Conservation (phyloP, 2,329 filamentous ascomycete genomes). For the Aspergillus persii region DNA sequence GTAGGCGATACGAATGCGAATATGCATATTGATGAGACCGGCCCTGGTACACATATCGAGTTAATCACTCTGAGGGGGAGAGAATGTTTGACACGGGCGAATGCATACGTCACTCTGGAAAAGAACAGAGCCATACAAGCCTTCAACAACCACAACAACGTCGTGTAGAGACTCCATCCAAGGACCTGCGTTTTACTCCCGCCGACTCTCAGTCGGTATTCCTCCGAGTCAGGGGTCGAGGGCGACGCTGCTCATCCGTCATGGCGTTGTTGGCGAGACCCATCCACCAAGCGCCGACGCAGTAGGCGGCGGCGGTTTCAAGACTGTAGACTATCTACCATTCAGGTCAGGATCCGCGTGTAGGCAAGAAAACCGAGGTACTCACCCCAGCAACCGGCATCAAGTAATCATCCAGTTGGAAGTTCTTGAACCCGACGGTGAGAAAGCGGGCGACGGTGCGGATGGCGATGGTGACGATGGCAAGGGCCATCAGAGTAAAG, state of each 20-base stretch:
- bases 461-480: slow-evolving; percentile 50
- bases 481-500: slow-evolving; percentile 53
- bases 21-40: slow-evolving; percentile 41
- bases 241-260: slow-evolving; percentile 50
- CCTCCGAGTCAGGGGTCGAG: slow-evolving; percentile 46
- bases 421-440: slow-evolving; percentile 48
- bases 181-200: slow-evolving; percentile 55
- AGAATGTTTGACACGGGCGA: not conserved
- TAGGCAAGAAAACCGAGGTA: not conserved
- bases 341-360: too few species aligned
- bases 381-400: slow-evolving; percentile 54
- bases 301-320: slow-evolving; percentile 51
- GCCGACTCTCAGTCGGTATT: slow-evolving; percentile 50
- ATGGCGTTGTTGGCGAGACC: slow-evolving; percentile 60
- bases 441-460: slow-evolving; percentile 52
- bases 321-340: slow-evolving; percentile 50
- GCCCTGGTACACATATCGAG: slow-evolving; percentile 25
- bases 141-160: slow-evolving; percentile 55
- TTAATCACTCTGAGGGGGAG: not conserved
- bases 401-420: slow-evolving; percentile 60
- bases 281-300: slow-evolving; percentile 48
- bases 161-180: slow-evolving; percentile 55
- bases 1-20: slow-evolving; percentile 53
- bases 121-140: slow-evolving; percentile 58
- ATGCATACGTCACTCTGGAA: slow-evolving; percentile 49